phyloP scores from a whole-genome alignment of 2,329 filamentous ascomycete species.

The Cercospora nicotianae region DNA sequence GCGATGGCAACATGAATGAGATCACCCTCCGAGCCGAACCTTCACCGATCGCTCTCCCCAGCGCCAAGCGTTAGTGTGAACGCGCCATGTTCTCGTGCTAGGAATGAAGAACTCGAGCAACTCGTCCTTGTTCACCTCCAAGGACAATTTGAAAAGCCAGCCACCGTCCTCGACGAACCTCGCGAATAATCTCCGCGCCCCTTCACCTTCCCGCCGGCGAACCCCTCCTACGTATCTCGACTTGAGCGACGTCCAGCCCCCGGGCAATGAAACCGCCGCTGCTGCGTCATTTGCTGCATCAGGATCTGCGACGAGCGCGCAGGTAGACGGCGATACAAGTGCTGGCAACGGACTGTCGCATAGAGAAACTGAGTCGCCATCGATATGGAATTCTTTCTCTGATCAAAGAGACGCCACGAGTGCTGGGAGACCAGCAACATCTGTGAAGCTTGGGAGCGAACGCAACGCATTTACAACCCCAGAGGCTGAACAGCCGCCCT shows the following conservation, averaged over 20 bases:
- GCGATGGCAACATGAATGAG: constrained; percentile 1
- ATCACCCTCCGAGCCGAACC: constrained; percentile 8
- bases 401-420: constrained; percentile 12
- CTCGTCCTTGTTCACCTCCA: constrained; percentile 27
- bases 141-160: constrained; percentile 18
- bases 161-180: constrained; percentile 4
- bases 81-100: constrained; percentile 12
- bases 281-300: neutral
- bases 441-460: neutral
- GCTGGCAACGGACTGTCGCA: neutral
- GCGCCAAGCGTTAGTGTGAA: constrained; percentile 4
- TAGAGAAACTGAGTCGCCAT: constrained; percentile 9
- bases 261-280: neutral
- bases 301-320: neutral
- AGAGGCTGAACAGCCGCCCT: constrained; percentile 4
- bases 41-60: neutral
- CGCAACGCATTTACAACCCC: constrained; percentile 14
- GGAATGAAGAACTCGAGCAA: constrained; percentile 25
- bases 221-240: constrained; percentile 15
- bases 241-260: neutral
- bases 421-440: neutral
- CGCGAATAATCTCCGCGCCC: constrained; percentile 20
- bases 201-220: constrained; percentile 26
- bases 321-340: neutral
- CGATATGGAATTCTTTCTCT: constrained; percentile 29